Percentiles rank a stretch among this genome's conserved stretches.
Conservation (phyloP, 2,329 filamentous ascomycete genomes). For the Remersonia thermophila region DNA sequence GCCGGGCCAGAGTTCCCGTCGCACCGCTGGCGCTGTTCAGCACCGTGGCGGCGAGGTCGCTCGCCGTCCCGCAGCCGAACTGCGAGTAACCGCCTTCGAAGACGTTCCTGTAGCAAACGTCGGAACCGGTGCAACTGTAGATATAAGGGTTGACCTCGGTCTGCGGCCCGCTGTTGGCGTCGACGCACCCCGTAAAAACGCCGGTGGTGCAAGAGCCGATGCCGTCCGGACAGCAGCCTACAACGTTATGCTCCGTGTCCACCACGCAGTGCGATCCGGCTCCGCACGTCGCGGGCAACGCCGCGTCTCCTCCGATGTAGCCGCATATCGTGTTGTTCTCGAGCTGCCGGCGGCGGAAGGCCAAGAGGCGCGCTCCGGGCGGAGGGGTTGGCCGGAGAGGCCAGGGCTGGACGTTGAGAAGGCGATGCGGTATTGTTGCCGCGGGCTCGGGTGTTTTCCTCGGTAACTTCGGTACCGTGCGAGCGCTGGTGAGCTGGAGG, state of each 20-base stretch:
- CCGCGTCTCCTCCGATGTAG: constrained; percentile 40
- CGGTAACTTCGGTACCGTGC: constrained; percentile 14
- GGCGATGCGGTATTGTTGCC: constrained; percentile 19
- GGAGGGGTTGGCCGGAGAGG: constrained; percentile 28
- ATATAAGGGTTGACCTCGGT: constrained; percentile 43
- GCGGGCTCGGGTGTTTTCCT: constrained; percentile 17
- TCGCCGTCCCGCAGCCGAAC: constrained; percentile 43
- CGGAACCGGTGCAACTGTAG: constrained; percentile 38
- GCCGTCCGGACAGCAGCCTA: constrained; percentile 45
- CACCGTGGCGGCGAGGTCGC: constrained; percentile 37
- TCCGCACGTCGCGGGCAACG: constrained; percentile 43
- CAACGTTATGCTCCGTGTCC: constrained; percentile 34
- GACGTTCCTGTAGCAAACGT: constrained; percentile 43
- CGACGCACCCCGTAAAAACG: constrained; percentile 46
- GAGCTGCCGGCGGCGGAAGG: constrained; percentile 27
- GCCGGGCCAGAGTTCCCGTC: constrained; percentile 24
- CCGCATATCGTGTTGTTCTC: constrained; percentile 43
- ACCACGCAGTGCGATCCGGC: constrained; percentile 47
- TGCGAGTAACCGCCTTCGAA: constrained; percentile 45
- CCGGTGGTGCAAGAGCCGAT: constrained; percentile 37
- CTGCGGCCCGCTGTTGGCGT: constrained; percentile 36
- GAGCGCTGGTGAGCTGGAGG: constrained; percentile 17
- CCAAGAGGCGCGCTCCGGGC: constrained; percentile 21
- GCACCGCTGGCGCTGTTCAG: constrained; percentile 33
- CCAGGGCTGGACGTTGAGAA: constrained; percentile 23